Conservation (phyloP, 2,329 filamentous ascomycete species). For the Aspergillus sp. region DNA sequence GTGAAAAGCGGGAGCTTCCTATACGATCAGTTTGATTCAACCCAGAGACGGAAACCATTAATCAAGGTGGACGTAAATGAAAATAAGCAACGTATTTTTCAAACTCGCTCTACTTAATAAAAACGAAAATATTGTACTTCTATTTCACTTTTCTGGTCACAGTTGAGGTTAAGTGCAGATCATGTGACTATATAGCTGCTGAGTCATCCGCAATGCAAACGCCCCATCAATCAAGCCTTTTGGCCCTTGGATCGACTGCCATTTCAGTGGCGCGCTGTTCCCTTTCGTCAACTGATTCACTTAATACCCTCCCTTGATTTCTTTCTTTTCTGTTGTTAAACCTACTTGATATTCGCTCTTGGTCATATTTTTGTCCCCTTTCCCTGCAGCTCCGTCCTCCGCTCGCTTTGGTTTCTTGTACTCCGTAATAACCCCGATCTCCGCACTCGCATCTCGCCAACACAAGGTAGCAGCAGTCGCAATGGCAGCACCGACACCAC, state of each 20-base stretch:
- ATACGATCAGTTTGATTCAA: background rate
- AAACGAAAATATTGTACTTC: background rate
- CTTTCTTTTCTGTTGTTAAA: constrained; percentile 4
- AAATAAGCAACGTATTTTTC: background rate
- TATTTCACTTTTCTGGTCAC: too few relatives aligned
- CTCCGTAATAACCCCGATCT: constrained; percentile 2
- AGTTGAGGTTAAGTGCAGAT: background rate
- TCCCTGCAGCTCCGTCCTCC: constrained; percentile 5
- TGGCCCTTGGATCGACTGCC: background rate
- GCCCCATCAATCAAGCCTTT: constrained; percentile 11
- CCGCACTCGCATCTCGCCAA: constrained; percentile 16
- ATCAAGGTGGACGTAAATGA: background rate
- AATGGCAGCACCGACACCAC: constrained; percentile 38
- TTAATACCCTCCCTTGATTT: constrained; percentile 13
- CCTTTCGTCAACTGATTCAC: constrained; percentile 6
- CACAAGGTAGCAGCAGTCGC: constrained; percentile 11
- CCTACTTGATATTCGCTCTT: background rate
- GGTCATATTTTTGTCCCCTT: background rate
- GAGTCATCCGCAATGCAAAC: constrained; percentile 15
- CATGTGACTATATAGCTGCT: constrained; percentile 11
- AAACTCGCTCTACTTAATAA: background rate
- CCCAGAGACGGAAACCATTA: background rate
- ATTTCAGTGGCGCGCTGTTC: constrained; percentile 5
- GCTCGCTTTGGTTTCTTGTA: constrained; percentile 5
- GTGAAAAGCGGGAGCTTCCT: background rate